Percentiles rank a stretch among this genome's conserved stretches.
These are phyloP conservation scores for Conringia planisiliqua DNA, from an alignment of 345 rosid genomes.

Conservation along the genomic window DNA sequence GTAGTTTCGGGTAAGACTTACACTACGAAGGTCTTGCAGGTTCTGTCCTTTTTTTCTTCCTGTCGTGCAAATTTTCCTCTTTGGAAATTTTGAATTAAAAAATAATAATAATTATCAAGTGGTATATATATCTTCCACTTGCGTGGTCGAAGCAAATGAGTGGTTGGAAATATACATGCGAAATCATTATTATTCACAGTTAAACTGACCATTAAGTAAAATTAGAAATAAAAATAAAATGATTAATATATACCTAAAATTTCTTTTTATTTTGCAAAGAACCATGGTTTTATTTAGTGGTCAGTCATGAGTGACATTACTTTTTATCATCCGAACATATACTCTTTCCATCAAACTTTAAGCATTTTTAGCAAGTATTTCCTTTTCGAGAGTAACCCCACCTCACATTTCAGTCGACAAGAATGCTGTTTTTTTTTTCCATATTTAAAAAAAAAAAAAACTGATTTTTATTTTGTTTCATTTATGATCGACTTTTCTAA, in stretches of 20 bases:
- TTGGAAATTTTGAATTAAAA: neutral
- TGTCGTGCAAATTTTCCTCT: conserved; percentile 5
- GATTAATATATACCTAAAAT: neutral
- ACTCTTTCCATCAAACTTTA: neutral
- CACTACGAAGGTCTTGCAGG: neutral
- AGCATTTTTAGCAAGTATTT: neutral
- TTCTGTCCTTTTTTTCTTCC: neutral
- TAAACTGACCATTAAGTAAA: neutral
- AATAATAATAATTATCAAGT: neutral
- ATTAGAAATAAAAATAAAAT: neutral
- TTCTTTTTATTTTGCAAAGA: neutral
- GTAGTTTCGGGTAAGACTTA: neutral
- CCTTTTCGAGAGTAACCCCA: neutral
- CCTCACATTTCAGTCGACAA: neutral
- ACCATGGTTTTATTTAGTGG: neutral
- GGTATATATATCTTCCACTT: conserved; percentile 9
- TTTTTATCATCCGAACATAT: neutral
- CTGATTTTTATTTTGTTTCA: neutral
- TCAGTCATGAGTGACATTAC: neutral
- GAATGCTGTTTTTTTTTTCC: neutral
- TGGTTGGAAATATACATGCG: neutral
- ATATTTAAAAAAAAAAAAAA: too few relatives aligned
- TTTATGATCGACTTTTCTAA: neutral
- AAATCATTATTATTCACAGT: neutral
- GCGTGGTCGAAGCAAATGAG: conserved; percentile 2